phyloP scores from a whole-genome alignment of 306 rosid species.

The Acacia crassicarpa region DNA sequence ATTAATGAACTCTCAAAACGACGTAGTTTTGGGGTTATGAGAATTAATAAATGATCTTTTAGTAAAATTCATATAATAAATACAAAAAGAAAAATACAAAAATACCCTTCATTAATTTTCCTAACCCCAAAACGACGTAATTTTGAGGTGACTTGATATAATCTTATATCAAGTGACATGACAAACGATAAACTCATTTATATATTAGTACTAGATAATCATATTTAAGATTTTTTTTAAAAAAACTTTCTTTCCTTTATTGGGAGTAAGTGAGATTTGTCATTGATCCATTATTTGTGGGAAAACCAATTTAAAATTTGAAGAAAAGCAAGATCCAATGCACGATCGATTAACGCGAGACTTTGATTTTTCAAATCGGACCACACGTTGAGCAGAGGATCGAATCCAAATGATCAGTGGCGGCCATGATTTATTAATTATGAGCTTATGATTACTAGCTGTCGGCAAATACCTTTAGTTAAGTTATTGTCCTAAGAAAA shows the following conservation, averaged over 20 bases:
- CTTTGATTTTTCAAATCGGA: background rate
- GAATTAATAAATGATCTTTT: too few species aligned
- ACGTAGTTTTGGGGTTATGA: too few species aligned
- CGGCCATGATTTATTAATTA: background rate
- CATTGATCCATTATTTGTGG: conserved; percentile 12
- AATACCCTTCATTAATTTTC: too few species aligned
- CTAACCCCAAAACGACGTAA: too few species aligned
- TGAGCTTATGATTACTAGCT: background rate
- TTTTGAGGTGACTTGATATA: too few species aligned
- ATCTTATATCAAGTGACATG: too few species aligned
- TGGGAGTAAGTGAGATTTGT: conserved; percentile 33
- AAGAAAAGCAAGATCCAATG: conserved; percentile 41
- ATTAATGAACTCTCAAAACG: too few species aligned
- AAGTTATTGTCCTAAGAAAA: background rate
- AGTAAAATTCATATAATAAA: too few species aligned
- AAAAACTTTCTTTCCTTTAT: background rate
- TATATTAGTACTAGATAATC: too few species aligned
- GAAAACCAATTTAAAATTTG: background rate
- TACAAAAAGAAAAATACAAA: too few species aligned
- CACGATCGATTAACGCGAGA: background rate
- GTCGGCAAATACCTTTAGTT: background rate
- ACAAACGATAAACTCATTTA: too few species aligned
- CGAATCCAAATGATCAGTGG: background rate
- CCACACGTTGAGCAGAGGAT: background rate
- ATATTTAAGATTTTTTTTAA: too few species aligned